Base-by-base conservation (phyloP, 176 grass and related monocot genomes). In the Musa troglodytarum region DNA sequence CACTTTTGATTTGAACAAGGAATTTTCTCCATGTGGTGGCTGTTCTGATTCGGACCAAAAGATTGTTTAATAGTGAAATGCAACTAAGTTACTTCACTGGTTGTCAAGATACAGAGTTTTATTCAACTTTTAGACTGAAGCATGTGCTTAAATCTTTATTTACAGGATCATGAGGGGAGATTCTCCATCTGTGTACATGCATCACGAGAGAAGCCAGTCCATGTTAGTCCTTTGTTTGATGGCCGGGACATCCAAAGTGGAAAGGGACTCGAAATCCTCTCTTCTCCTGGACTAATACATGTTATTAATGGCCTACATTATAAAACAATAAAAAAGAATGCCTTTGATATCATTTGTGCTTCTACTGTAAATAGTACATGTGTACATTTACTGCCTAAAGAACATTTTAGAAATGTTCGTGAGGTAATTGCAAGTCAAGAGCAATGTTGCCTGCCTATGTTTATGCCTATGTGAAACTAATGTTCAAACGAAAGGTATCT, bases 131-230 rank as follows among this genome's bases (percentile, higher is more conserved):
- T 70, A 49, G 66, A 13, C 14, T 21, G 12, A 52, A 70, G 43
- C 51, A 49, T 17, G 51, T 51, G 10, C n/a, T 19, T 55, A 63
- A 28, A 50, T 68, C 81, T 81, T 87, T 80, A n/a, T 83, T 64
- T 79, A 79, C 71, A 97, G 94, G 94, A 88, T 26, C 88, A 97
- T 9, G 86, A 93, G 28, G 90, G 88, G 70, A 81, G 94, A 89
- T 97, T 87, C 78, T 93, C 88, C 77, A 97, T 97, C 75, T 97
- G 93, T 84, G 77, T 93, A 68, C 94, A 93, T 22, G 83, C 94
- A 69, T 97, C 94, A 51, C 84, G 88, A 72, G 84, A 93, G 79
- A 93, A 91, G 57, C 88, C 90, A 72, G 88, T 83, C 65, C 94
- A 88, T 88, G 69, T 74, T 71, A 97, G 90, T 87, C 72, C 88